Percentiles rank a stretch among this genome's conserved stretches.
These are phyloP conservation scores for Moricandia arvensis DNA, from an alignment of 345 rosid species.

Conservation along the genomic window DNA sequence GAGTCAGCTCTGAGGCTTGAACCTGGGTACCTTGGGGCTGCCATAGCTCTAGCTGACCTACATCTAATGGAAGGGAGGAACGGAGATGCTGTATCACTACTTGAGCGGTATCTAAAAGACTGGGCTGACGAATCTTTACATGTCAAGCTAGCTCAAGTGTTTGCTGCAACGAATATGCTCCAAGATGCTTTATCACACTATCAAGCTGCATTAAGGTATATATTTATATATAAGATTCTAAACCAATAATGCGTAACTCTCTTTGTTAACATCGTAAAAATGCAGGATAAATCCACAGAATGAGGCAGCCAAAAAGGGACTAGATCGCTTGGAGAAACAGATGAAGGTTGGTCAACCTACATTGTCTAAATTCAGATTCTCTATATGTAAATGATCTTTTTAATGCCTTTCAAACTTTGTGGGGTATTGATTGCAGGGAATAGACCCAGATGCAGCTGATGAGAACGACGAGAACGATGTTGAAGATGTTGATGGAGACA, in stretches of 20 bases:
- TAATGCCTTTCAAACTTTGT: neutral
- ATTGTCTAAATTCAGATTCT: neutral
- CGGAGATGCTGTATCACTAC: conserved; percentile 89
- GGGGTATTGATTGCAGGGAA: conserved; percentile 57
- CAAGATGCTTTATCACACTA: conserved; percentile 86
- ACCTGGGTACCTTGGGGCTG: conserved; percentile 96
- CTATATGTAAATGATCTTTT: neutral
- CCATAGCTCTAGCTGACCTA: conserved; percentile 92
- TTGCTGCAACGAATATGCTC: conserved; percentile 80
- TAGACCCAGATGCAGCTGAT: conserved; percentile 98
- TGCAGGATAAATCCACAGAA: conserved; percentile 85
- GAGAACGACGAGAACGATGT: conserved; percentile 95
- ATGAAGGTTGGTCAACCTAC: conserved; percentile 70
- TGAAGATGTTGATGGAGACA: conserved; percentile 95
- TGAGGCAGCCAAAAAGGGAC: conserved; percentile 93
- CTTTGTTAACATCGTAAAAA: neutral
- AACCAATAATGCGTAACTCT: neutral
- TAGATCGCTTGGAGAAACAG: conserved; percentile 92
- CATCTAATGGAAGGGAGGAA: conserved; percentile 87
- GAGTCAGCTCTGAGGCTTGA: conserved; percentile 94
- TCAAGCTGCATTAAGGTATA: conserved; percentile 86
- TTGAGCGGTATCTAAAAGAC: conserved; percentile 92
- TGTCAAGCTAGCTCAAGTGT: conserved; percentile 94
- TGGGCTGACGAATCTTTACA: conserved; percentile 99
- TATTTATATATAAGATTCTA: neutral